Conservation (phyloP, 1,284 basidiomycete genomes). For the Schizophyllum commune region DNA sequence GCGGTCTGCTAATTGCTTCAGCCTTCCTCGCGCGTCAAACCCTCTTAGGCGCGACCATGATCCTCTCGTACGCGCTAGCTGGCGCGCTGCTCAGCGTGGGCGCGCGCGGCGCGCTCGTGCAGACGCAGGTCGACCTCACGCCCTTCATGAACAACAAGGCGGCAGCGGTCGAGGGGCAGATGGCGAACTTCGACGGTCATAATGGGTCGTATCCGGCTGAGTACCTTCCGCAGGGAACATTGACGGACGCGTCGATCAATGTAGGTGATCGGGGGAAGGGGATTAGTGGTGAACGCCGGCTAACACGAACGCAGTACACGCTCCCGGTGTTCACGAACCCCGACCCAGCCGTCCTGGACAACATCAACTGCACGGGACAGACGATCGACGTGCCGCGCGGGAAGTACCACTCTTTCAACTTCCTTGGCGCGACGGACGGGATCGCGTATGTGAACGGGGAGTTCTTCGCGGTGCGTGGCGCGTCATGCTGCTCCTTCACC, state of each 20-base stretch:
- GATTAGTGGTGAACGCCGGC: neutral
- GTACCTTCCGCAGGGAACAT: constrained; percentile 9
- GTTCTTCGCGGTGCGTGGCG: constrained; percentile 3
- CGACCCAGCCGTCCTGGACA: constrained; percentile 28
- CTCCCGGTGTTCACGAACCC: constrained; percentile 32
- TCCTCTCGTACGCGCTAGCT: neutral
- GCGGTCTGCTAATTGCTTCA: neutral
- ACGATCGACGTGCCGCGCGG: constrained; percentile 2
- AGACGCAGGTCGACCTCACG: neutral
- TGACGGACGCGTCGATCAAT: constrained; percentile 8
- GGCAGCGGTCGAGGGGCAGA: neutral
- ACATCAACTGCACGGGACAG: constrained; percentile 30
- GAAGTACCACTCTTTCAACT: constrained; percentile 8
- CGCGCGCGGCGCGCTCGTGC: neutral
- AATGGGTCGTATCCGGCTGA: constrained; percentile 6
- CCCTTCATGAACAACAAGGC: constrained; percentile 9
- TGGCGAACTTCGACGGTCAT: constrained; percentile 9
- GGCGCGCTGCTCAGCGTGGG: neutral
- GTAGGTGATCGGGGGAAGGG: constrained; percentile 1
- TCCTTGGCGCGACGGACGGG: constrained; percentile 12
- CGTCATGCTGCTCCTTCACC: neutral
- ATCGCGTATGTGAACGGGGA: constrained; percentile 9
- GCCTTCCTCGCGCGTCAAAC: no score
- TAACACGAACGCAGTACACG: constrained; percentile 22
- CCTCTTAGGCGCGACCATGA: neutral